Base-by-base conservation (phyloP, 2,329 filamentous ascomycete species). In the Colletotrichum sp. region DNA sequence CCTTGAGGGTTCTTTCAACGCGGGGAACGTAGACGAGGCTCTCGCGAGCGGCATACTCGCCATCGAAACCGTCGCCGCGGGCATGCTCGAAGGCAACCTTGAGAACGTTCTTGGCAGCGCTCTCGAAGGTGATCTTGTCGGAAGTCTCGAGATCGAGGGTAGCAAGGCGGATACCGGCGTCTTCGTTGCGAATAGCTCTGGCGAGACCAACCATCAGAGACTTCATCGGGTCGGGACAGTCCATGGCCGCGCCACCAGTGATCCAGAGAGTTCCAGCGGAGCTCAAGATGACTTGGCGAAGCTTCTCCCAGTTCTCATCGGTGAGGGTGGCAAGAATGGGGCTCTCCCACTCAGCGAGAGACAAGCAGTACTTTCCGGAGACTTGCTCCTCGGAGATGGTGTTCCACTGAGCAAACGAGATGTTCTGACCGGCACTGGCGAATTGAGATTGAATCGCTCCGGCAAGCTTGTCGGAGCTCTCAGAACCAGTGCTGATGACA, bases 161-260 rank as follows among this genome's bases (percentile, higher is more conserved):
- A 55, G 60, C 72, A 30, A 72, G 69, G 22, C 62, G 77, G 30
- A 48, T 65, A 43, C 39, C 70, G n/a, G 77, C 65, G 58, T 78
- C 67, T 52, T 79, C 78, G 34, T 77, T 77, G n/a, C 78, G 72
- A 55, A 79, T 70, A 27, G 74, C 73, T 27, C 78, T 58, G 9
- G 76, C 55, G 7, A 79, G 68, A 15, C 78, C 78, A 18, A 71
- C 60, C 67, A 74, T 74, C 10, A 74, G 34, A 10, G 67, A 71
- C 52, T 66, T 71, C 60, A 71, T 52, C 25, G 76, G 76, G 8
- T 73, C 48, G 16, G 75, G 22, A 18, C 75, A 72, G 3, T 78
- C 66, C 75, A 77, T 75, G 4, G 75, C 71, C 4, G 71, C 67
- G 2, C 76, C 76, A 2, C 76, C 71, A 1, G 76, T 78, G 22